Evolutionary conservation across 2,329 filamentous ascomycete genomes (phyloP).

Genomic region (Fusarium coicis): DNA sequence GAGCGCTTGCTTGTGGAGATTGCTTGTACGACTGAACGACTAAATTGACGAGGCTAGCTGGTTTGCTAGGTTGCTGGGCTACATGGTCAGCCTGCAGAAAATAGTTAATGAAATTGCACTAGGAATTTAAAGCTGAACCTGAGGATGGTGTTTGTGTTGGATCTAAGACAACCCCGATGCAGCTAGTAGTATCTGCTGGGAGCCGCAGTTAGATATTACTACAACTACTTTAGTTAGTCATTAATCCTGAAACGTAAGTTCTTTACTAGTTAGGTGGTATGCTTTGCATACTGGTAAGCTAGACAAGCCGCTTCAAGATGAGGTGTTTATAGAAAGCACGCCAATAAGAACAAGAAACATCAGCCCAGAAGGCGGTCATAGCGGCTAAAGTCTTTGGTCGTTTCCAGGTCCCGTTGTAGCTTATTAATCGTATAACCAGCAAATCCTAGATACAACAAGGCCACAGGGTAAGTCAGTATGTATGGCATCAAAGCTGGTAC

Average conservation of each 20-base stretch:
- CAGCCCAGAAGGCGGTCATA: neutral
- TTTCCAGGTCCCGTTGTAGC: neutral
- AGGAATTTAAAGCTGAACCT: constrained; percentile 7
- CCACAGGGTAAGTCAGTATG: neutral
- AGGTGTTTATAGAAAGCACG: neutral
- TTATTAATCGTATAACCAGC: neutral
- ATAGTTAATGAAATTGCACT: constrained; percentile 11
- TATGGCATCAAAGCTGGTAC: neutral
- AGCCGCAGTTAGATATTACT: constrained; percentile 5
- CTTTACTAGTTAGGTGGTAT: neutral
- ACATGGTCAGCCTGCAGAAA: neutral
- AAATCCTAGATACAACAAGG: neutral
- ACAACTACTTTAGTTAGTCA: neutral
- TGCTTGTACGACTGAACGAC: constrained; percentile 24
- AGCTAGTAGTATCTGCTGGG: constrained; percentile 28
- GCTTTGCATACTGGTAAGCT: neutral
- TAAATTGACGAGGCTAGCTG: constrained; percentile 9
- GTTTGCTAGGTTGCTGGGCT: neutral
- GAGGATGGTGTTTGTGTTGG: constrained; percentile 17
- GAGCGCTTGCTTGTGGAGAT: constrained; percentile 11
- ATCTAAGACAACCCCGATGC: constrained; percentile 29
- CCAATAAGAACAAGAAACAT: neutral
- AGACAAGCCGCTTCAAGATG: neutral
- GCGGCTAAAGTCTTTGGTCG: neutral
- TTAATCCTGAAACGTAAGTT: constrained; percentile 17